Evolutionary conservation across 73 alveolate species (phyloP).

Genomic region (Paramecium primaurelia): DNA sequence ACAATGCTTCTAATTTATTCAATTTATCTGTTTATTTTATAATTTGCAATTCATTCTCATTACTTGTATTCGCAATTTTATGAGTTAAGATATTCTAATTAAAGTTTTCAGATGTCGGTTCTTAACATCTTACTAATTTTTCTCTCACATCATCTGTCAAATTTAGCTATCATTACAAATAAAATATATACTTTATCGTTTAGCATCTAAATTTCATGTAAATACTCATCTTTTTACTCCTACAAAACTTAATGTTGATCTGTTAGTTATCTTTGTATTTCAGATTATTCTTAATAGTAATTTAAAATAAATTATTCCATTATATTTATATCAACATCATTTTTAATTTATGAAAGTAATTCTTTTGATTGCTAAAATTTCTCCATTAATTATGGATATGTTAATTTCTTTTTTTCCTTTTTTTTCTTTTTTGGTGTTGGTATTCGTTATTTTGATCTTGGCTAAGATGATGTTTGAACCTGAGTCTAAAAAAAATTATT

Average conservation of each 20-base stretch:
- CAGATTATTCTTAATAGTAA: neutral
- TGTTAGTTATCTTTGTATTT: neutral
- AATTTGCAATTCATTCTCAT: neutral
- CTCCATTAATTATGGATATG: neutral
- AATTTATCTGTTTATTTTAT: neutral
- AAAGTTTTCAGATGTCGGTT: neutral
- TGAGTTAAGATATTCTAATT: neutral
- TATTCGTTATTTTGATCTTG: neutral
- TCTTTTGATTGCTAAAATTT: neutral
- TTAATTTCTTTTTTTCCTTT: neutral
- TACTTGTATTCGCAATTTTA: neutral
- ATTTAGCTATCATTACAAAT: neutral
- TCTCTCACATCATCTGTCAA: neutral
- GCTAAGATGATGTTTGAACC: neutral
- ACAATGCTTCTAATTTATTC: neutral
- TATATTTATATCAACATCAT: neutral
- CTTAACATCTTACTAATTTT: neutral
- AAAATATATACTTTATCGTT: neutral
- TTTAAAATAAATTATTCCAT: neutral
- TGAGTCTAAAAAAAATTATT: neutral
- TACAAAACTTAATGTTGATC: neutral
- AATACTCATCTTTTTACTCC: neutral
- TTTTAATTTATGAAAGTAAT: neutral
- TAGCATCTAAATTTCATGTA: neutral
- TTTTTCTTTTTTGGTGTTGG: neutral